phyloP scores from a whole-genome alignment of 2,329 filamentous ascomycete genomes.

The Penicillium sp. region DNA sequence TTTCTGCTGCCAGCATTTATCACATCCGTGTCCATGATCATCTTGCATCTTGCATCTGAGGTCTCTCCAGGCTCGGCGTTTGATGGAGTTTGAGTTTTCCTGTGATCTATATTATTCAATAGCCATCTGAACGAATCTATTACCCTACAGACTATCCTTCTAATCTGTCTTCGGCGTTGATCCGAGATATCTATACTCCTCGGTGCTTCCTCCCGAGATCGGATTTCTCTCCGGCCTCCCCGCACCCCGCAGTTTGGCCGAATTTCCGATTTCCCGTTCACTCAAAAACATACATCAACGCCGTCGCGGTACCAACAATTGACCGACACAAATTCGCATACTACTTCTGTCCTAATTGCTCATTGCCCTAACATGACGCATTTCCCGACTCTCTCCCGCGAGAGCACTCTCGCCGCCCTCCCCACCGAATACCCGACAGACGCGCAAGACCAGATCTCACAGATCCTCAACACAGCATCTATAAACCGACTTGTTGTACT shows the following conservation, averaged over 20 bases:
- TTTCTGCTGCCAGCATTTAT: slow-evolving; percentile 24
- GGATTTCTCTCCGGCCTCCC: slow-evolving; percentile 4
- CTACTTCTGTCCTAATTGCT: no score
- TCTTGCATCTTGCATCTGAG: slow-evolving; percentile 28
- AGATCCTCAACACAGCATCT: slow-evolving; percentile 30
- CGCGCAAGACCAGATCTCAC: slow-evolving; percentile 36
- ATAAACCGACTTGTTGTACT: slow-evolving; percentile 40
- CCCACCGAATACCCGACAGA: slow-evolving; percentile 35
- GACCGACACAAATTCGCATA: not conserved
- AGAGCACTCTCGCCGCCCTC: slow-evolving; percentile 31
- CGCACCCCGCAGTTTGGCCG: not conserved
- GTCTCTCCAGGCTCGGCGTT: slow-evolving; percentile 26
- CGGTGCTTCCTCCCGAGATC: not conserved
- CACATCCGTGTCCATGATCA: slow-evolving; percentile 17
- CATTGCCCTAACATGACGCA: slow-evolving; percentile 5
- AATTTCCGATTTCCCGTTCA: not conserved
- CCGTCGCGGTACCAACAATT: not conserved
- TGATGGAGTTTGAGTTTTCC: slow-evolving; percentile 14
- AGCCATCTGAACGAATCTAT: slow-evolving; percentile 22
- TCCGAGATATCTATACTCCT: slow-evolving; percentile 6
- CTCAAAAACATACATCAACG: not conserved
- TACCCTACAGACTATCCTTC: not conserved
- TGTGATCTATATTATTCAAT: slow-evolving; percentile 13
- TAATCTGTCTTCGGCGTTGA: slow-evolving; percentile 5
- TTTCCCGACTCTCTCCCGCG: slow-evolving; percentile 31